Conservation (phyloP, 345 rosid species). For the Erodium maritimum region DNA sequence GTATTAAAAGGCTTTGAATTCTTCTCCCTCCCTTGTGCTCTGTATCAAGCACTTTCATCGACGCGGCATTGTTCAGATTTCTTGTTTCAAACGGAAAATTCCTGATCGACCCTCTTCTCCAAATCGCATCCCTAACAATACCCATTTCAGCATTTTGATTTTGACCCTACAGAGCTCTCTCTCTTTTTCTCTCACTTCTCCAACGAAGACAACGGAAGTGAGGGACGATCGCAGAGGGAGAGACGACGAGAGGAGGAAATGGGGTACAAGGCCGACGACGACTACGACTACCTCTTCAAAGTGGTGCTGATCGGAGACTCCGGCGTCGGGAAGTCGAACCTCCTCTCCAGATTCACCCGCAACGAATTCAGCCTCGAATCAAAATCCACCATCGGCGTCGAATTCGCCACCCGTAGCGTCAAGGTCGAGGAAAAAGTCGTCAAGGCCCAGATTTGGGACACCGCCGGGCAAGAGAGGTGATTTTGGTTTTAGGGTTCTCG, state of each 20-base stretch:
- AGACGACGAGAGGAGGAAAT: conserved; percentile 15
- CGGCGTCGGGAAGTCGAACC: conserved; percentile 24
- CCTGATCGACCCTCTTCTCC: background rate
- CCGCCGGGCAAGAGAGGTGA: conserved; percentile 45
- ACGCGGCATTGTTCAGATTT: background rate
- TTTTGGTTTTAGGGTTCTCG: background rate
- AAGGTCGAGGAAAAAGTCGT: conserved; percentile 65
- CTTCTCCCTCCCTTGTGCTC: background rate
- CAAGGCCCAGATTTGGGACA: conserved; percentile 45
- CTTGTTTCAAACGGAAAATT: background rate
- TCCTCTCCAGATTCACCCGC: conserved; percentile 37
- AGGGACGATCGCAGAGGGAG: background rate
- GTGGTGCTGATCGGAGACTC: conserved; percentile 27
- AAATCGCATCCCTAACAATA: background rate
- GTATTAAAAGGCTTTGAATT: background rate
- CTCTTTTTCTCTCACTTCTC: no score
- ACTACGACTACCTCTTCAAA: conserved; percentile 15
- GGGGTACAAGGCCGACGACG: conserved; percentile 6
- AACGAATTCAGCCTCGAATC: conserved; percentile 83
- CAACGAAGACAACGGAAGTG: no score
- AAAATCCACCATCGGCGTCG: conserved; percentile 76
- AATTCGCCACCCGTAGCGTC: conserved; percentile 73
- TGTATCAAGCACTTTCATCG: background rate
- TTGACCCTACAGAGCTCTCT: no score
- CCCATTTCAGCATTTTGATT: background rate